A percentile compares a stretch with the other conserved stretches of the same genome.
phyloP scores from a whole-genome alignment of 2,329 filamentous ascomycete species.

The Aquanectria penicillioides region DNA sequence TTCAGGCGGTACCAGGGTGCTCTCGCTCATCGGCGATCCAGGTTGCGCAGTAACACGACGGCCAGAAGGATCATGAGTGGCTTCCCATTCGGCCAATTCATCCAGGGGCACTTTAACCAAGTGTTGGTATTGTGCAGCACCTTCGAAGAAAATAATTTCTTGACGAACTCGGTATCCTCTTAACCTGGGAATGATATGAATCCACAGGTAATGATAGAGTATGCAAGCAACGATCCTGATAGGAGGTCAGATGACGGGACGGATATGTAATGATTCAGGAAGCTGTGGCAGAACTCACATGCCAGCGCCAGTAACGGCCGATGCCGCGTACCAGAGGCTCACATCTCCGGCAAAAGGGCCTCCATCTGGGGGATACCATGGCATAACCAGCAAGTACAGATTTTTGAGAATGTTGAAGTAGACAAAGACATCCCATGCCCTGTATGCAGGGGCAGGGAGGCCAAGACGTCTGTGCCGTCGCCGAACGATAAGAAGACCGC shows the following conservation, averaged over 20 bases:
- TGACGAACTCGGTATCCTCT: conserved; percentile 65
- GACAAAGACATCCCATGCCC: conserved; percentile 67
- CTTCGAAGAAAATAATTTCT: conserved; percentile 59
- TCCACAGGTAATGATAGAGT: conserved; percentile 69
- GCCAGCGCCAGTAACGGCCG: conserved; percentile 71
- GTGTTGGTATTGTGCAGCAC: conserved; percentile 52
- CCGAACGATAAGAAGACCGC: conserved; percentile 68
- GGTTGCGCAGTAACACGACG: too few relatives aligned
- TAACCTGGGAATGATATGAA: conserved; percentile 62
- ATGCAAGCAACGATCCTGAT: conserved; percentile 64
- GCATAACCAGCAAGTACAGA: conserved; percentile 72
- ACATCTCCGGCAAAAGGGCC: conserved; percentile 71
- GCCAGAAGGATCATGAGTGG: conserved; percentile 66
- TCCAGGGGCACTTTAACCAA: conserved; percentile 64
- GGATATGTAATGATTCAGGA: rapidly evolving
- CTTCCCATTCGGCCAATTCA: conserved; percentile 65
- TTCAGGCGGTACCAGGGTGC: too few relatives aligned
- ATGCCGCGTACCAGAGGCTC: conserved; percentile 80
- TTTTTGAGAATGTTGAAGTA: conserved; percentile 69
- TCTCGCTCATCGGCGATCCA: too few relatives aligned
- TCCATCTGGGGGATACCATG: conserved; percentile 74
- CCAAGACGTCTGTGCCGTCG: conserved; percentile 62
- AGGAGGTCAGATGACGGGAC: not conserved
- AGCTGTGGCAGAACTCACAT: conserved; percentile 61
- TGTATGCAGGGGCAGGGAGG: conserved; percentile 61